phyloP scores from a whole-genome alignment of 768 basidiomycete genomes.

The Pleurotus platypus region DNA sequence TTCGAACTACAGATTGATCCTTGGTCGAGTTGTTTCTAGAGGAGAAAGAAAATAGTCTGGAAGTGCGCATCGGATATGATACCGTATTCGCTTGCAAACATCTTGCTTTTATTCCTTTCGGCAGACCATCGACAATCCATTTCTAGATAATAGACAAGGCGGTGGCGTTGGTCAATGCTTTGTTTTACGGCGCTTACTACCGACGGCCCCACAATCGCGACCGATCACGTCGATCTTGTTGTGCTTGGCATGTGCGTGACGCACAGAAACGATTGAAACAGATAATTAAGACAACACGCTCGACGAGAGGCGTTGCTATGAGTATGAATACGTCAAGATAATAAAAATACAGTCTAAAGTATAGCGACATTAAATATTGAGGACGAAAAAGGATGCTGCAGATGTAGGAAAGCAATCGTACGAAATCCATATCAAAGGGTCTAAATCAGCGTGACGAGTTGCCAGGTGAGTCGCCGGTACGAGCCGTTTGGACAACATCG shows the following conservation, averaged over 20 bases:
- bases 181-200: too few relatives aligned
- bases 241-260: too few relatives aligned
- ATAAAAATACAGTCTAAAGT: not conserved
- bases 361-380: conserved; percentile 5
- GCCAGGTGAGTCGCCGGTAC: conserved; percentile 20
- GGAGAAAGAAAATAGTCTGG: not conserved
- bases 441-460: conserved; percentile 14
- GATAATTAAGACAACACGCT: too few relatives aligned
- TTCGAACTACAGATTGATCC: too few relatives aligned
- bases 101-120: conserved; percentile 1
- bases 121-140: not conserved
- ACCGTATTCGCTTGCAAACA: not conserved
- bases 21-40: not conserved
- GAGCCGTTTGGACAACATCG: conserved; percentile 46
- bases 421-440: not conserved
- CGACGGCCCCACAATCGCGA: not conserved
- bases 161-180: not conserved
- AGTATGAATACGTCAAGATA: too few relatives aligned
- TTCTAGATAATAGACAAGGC: not conserved
- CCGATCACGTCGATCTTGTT: not conserved
- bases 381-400: not conserved
- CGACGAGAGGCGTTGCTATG: too few relatives aligned
- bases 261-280: too few relatives aligned
- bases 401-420: not conserved
- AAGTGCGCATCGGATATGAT: not conserved